Base-by-base conservation (phyloP, 1,284 basidiomycete genomes). In the Ceraceosorus guamensis region DNA sequence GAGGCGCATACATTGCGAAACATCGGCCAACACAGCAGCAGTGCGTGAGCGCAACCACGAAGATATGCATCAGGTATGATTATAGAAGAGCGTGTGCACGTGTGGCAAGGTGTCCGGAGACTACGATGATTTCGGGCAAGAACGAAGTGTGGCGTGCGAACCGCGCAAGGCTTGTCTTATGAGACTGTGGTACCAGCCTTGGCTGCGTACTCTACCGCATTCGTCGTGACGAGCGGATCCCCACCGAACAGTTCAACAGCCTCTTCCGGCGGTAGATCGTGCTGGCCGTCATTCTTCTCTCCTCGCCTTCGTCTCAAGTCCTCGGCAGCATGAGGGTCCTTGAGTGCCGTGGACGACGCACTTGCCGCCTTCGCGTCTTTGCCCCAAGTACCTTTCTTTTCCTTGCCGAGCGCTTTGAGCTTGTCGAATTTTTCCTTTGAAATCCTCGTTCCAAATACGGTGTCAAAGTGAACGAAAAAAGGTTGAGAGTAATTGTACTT, bases 401-500 rank as follows among this genome's bases (percentile, higher is more conserved):
- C 30, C 11, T 30, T 47, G 31, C 35, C 50, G 18, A 57, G 51
- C 60, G 65, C 62, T 47, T 62, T 61, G 59, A 73, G 62, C 61
- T 61, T 62, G 11, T 55, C 50, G 54, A 74, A 78, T 57, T 79
- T 70, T 5, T 73, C 66, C 2, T 75, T 65, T 6, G 73, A 73
- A 84, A 92, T 85, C 44, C 87, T 82, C 4, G 89, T 92, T 43
- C 87, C 86, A 47, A 92, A 80, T 31, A 91, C 71, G 5, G 79
- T 78, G 76, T 72, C 66, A 60, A 71, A 73, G 53, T 72, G 69
- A 6, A 70, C 61, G 60, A 81, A 96, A 81, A 91, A 95, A 3
- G 91, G 92, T 76, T 95, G 93, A 16, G 89, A 84, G 76, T 93
- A 99, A 77, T 98, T 98, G 57, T 85, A 87, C 78, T 96, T 95